A percentile compares a stretch with the other conserved stretches of the same genome.
Conservation (phyloP, 225 moss, liverwort and hornwort species). For the Polytrichum commune region DNA sequence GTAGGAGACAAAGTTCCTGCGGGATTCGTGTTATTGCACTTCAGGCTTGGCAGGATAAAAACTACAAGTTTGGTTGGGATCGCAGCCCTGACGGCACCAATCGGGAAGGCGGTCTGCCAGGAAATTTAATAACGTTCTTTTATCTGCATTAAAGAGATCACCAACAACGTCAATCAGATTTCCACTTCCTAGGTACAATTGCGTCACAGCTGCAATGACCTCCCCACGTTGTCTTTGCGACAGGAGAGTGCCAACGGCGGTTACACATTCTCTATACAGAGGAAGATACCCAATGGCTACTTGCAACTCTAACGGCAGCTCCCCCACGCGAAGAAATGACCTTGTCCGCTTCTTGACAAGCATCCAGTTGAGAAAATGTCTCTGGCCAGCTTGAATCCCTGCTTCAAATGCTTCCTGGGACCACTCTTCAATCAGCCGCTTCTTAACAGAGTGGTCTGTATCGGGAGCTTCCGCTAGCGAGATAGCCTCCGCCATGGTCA, state of each 20-base stretch:
- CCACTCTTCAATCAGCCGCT: conserved; percentile 36
- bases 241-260: conserved; percentile 37
- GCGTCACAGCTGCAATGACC: conserved; percentile 38
- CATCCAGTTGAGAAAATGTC: conserved; percentile 50
- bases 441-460: conserved; percentile 40
- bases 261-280: conserved; percentile 38
- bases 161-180: conserved; percentile 8
- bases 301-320: conserved; percentile 51
- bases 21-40: no score
- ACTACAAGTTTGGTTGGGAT: no score
- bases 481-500: conserved; percentile 36
- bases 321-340: conserved; percentile 34
- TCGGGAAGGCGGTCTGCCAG: conserved; percentile 38
- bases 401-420: conserved; percentile 50
- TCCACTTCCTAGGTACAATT: conserved; percentile 28
- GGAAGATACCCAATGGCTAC: conserved; percentile 49
- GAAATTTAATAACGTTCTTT: conserved; percentile 26
- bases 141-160: conserved; percentile 26
- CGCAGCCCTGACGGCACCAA: conserved; percentile 25
- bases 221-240: conserved; percentile 53
- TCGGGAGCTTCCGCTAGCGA: conserved; percentile 40
- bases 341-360: conserved; percentile 35
- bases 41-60: no score
- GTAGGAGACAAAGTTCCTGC: no score
- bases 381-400: conserved; percentile 38